A percentile compares a stretch with the other conserved stretches of the same genome.
Conservation (phyloP, 225 moss, liverwort and hornwort species). For the Thuidium tamariscinum region DNA sequence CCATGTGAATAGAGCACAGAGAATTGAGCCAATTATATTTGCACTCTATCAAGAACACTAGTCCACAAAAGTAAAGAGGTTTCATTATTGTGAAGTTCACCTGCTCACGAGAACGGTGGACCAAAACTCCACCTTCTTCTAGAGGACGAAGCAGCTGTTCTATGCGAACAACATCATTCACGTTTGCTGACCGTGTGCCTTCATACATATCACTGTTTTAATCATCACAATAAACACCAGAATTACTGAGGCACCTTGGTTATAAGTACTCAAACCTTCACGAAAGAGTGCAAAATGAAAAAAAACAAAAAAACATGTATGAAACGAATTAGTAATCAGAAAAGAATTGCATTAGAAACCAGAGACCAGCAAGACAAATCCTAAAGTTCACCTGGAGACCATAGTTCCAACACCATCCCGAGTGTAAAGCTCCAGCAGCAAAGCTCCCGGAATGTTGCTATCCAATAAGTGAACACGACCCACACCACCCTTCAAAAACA, state of each 20-base stretch:
- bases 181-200: slow-evolving; percentile 63
- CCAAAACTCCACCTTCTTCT: slow-evolving; percentile 66
- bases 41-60: neutral
- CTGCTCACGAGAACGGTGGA: slow-evolving; percentile 73
- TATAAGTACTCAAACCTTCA: neutral
- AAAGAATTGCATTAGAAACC: neutral
- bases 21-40: neutral
- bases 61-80: neutral
- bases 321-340: neutral
- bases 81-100: slow-evolving; percentile 11
- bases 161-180: slow-evolving; percentile 50
- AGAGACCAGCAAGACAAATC: neutral
- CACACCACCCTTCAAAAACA: slow-evolving; percentile 66
- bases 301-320: neutral
- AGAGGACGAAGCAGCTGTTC: slow-evolving; percentile 66
- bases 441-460: slow-evolving; percentile 76
- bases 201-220: slow-evolving; percentile 72
- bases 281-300: neutral
- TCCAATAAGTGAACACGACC: slow-evolving; percentile 81
- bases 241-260: neutral
- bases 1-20: neutral
- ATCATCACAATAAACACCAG: neutral
- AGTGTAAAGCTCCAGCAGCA: slow-evolving; percentile 80
- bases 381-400: slow-evolving; percentile 34
- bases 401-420: slow-evolving; percentile 88